phyloP scores from a whole-genome alignment of 1,284 basidiomycete species.

The Austroboletus novae-zelandiae region DNA sequence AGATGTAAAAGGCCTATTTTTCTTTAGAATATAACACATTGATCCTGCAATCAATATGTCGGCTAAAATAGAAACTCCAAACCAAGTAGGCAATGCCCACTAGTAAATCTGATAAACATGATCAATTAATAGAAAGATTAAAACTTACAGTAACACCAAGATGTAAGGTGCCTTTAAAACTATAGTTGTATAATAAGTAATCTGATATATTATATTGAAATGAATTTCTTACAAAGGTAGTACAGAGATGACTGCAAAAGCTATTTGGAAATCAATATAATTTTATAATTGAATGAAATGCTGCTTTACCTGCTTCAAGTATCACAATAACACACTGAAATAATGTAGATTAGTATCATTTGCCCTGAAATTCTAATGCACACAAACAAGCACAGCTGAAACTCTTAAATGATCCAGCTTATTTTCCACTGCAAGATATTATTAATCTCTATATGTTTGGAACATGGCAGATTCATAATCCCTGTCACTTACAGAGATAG shows the following conservation, averaged over 20 bases:
- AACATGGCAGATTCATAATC: neutral
- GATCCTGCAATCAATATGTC: constrained; percentile 24
- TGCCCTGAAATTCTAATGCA: neutral
- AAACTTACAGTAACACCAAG: constrained; percentile 2
- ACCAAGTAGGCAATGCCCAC: constrained; percentile 21
- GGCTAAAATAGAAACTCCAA: constrained; percentile 21
- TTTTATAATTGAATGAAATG: neutral
- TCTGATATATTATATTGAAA: neutral
- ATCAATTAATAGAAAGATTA: neutral
- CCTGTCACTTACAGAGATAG: constrained; percentile 19
- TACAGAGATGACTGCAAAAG: constrained; percentile 40
- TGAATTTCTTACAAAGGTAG: constrained; percentile 15
- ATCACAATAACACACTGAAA: constrained; percentile 14
- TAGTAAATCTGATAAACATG: neutral
- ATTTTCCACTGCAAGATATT: constrained; percentile 9
- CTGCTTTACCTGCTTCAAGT: constrained; percentile 21
- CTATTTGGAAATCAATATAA: constrained; percentile 8
- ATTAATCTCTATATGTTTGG: neutral
- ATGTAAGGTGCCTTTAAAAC: neutral
- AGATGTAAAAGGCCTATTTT: constrained; percentile 3
- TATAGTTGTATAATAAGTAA: constrained; percentile 4
- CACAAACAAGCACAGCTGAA: constrained; percentile 19
- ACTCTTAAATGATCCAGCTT: neutral
- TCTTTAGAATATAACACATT: constrained; percentile 13
- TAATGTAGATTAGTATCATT: neutral